These are phyloP conservation scores for Rhododendron henanense DNA, from an alignment of 148 eudicot genomes.

Conservation along the genomic window DNA sequence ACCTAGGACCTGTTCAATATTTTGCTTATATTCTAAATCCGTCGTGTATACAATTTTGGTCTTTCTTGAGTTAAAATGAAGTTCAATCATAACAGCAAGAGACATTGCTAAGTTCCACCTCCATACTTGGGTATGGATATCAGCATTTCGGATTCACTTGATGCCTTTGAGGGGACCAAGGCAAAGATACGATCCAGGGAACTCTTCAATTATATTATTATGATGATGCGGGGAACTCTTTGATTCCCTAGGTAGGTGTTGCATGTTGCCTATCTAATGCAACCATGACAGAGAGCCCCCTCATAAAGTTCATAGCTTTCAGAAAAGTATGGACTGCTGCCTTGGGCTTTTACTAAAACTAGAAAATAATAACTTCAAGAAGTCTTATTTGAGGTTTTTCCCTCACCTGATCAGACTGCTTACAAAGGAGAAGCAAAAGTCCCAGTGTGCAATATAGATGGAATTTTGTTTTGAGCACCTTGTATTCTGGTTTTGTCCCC, in stretches of 20 bases:
- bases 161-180: neutral
- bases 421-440: neutral
- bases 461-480: neutral
- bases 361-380: neutral
- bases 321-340: neutral
- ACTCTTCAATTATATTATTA: neutral
- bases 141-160: neutral
- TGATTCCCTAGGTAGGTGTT: slow-evolving; percentile 1
- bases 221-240: neutral
- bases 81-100: neutral
- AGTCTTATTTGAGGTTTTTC: neutral
- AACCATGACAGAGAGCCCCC: neutral
- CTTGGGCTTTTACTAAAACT: neutral
- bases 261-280: neutral
- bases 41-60: neutral
- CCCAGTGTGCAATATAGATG: neutral
- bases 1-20: neutral
- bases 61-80: slow-evolving; percentile 3
- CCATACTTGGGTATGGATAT: neutral
- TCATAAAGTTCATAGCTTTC: neutral
- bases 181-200: neutral
- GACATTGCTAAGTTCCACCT: neutral
- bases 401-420: neutral
- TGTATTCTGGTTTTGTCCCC: neutral
- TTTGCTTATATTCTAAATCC: neutral